phyloP scores from a whole-genome alignment of 1,284 basidiomycete genomes.

The Microbotryum lychnidis-dioicae region DNA sequence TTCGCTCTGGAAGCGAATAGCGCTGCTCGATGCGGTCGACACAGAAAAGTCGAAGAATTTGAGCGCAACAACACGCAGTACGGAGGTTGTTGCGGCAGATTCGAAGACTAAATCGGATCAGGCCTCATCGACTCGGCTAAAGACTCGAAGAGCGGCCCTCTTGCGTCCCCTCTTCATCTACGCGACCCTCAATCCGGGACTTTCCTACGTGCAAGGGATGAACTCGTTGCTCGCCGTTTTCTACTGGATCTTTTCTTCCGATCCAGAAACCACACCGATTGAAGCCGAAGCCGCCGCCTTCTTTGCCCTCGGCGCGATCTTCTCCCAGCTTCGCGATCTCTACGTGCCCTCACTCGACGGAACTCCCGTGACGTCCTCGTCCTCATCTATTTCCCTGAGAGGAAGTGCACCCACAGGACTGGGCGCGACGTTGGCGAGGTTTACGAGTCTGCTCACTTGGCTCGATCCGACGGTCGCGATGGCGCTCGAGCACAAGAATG shows the following conservation, averaged over 20 bases:
- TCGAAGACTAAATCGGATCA: neutral
- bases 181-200: conserved; percentile 27
- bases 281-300: conserved; percentile 22
- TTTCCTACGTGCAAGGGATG: conserved; percentile 32
- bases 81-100: neutral
- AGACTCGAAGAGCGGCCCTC: conserved; percentile 16
- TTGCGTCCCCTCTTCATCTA: conserved; percentile 27
- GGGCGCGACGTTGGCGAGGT: conserved; percentile 16
- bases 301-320: conserved; percentile 23
- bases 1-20: conserved; percentile 14
- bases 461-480: conserved; percentile 22
- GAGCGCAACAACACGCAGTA: neutral
- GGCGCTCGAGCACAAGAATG: conserved; percentile 15
- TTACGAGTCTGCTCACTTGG: conserved; percentile 14
- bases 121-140: neutral
- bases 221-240: conserved; percentile 10
- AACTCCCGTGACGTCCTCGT: neutral
- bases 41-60: neutral
- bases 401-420: conserved; percentile 5
- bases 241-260: conserved; percentile 1
- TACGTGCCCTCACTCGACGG: conserved; percentile 20
- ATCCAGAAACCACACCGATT: neutral
- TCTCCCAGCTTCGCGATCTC: conserved; percentile 27
- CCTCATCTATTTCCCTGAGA: neutral
- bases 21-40: conserved; percentile 6